A percentile compares a stretch with the other conserved stretches of the same genome.
Evolutionary conservation across 2,329 filamentous ascomycete genomes (phyloP).

Genomic region (Plectosphaerella plurivora): DNA sequence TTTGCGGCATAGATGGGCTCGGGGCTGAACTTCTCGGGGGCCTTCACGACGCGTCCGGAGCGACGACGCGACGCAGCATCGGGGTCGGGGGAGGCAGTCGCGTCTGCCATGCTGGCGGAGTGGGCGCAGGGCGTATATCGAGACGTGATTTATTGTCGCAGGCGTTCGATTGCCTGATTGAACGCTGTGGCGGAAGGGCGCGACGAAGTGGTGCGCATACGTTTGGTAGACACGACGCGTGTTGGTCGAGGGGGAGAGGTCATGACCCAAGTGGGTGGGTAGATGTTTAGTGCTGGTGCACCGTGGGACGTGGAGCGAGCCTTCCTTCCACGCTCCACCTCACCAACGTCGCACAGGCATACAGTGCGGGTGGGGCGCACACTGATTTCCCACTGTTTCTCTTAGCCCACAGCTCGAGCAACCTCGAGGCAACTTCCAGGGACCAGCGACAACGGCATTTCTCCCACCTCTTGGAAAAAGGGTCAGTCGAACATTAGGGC

Average conservation of each 20-base stretch:
- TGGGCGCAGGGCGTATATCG: not conserved
- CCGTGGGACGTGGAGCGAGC: not conserved
- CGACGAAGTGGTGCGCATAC: not conserved
- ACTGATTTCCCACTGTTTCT: too few species aligned
- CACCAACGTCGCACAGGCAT: too few species aligned
- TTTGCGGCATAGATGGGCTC: slow-evolving; percentile 47
- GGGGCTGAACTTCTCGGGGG: slow-evolving; percentile 55
- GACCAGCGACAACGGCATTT: too few species aligned
- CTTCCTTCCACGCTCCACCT: too few species aligned
- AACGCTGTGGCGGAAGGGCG: not conserved
- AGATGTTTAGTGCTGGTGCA: not conserved
- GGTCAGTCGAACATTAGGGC: too few species aligned
- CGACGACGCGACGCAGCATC: slow-evolving; percentile 55
- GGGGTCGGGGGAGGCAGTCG: slow-evolving; percentile 46
- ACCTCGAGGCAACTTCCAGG: too few species aligned
- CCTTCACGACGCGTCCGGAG: slow-evolving; percentile 63
- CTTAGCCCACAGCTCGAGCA: too few species aligned
- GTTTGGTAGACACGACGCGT: not conserved
- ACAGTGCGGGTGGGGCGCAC: too few species aligned
- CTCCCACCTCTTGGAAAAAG: too few species aligned
- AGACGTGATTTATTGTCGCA: too few species aligned
- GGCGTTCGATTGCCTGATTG: not conserved
- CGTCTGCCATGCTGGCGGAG: slow-evolving; percentile 46
- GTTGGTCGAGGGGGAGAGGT: not conserved
- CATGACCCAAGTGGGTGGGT: not conserved